phyloP scores from a whole-genome alignment of 495 filamentous ascomycete genomes.

The Monascus purpureus region DNA sequence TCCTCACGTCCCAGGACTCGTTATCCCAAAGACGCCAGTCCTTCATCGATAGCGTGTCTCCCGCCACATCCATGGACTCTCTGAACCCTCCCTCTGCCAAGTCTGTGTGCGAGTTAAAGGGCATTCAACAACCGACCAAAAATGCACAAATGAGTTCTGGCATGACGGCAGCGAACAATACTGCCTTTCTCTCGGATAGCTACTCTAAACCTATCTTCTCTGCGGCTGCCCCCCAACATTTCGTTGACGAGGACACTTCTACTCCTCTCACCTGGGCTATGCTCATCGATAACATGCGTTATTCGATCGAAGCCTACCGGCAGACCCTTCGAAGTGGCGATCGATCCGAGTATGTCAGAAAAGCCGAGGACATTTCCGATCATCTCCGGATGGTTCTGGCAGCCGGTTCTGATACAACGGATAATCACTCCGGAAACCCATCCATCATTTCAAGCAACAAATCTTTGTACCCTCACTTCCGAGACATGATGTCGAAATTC shows the following conservation, averaged over 20 bases:
- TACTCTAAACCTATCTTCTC: slow-evolving; percentile 34
- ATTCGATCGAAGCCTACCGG: slow-evolving; percentile 73
- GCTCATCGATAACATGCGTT: slow-evolving; percentile 80
- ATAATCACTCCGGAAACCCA: slow-evolving; percentile 95
- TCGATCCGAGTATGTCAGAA: slow-evolving; percentile 77
- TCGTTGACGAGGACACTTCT: slow-evolving; percentile 69
- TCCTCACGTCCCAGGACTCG: slow-evolving; percentile 43
- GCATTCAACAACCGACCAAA: slow-evolving; percentile 6
- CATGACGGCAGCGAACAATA: slow-evolving; percentile 15
- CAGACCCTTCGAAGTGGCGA: slow-evolving; percentile 68
- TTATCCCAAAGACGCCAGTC: slow-evolving; percentile 48
- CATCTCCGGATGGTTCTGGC: slow-evolving; percentile 86
- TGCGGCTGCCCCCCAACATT: slow-evolving; percentile 58
- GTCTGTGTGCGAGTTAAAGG: slow-evolving; percentile 16
- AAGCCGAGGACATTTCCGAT: slow-evolving; percentile 94
- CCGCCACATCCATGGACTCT: slow-evolving; percentile 85
- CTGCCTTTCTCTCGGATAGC: slow-evolving; percentile 22
- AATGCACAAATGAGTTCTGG: slow-evolving; percentile 13
- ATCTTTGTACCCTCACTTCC: slow-evolving; percentile 88
- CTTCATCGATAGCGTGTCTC: slow-evolving; percentile 63
- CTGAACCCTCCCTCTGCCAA: slow-evolving; percentile 47
- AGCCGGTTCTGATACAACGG: slow-evolving; percentile 89
- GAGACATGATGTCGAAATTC: slow-evolving; percentile 99
- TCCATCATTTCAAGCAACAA: slow-evolving; percentile 99
- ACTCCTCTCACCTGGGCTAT: slow-evolving; percentile 74